These are phyloP conservation scores for Eleusine indica DNA, from an alignment of 176 grass and related monocot species.

Conservation along the genomic window DNA sequence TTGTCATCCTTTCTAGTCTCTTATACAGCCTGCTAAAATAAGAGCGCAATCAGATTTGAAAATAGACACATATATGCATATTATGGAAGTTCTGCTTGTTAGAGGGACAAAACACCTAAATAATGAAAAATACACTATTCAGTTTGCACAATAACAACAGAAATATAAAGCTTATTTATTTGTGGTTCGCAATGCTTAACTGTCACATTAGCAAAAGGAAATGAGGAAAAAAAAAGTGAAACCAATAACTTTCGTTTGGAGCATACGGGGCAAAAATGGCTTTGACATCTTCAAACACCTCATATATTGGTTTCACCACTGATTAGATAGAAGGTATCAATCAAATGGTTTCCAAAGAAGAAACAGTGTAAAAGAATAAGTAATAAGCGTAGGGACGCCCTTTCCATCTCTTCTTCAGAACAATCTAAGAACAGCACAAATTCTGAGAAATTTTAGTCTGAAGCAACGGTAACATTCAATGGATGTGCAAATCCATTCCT, in stretches of 20 bases:
- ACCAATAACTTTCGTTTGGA: constrained; percentile 49
- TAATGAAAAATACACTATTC: not conserved
- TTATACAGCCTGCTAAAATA: constrained; percentile 48
- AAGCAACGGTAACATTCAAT: constrained; percentile 38
- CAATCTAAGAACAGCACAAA: constrained; percentile 90
- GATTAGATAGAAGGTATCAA: constrained; percentile 25
- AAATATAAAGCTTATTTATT: not conserved
- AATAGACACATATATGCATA: not conserved
- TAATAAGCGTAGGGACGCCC: constrained; percentile 35
- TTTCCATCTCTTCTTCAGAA: constrained; percentile 91
- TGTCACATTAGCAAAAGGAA: not conserved
- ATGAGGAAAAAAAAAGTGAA: not conserved
- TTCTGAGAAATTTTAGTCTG: constrained; percentile 82
- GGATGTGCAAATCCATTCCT: not conserved
- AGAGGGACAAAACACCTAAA: not conserved
- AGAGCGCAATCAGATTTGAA: not conserved
- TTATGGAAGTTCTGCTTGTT: not conserved
- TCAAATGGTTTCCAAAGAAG: constrained; percentile 1
- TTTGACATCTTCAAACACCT: constrained; percentile 85
- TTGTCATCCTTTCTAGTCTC: constrained; percentile 22
- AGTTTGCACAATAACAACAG: not conserved
- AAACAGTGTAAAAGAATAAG: too few species aligned
- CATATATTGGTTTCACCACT: constrained; percentile 85
- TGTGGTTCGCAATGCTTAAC: not conserved
- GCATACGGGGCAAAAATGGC: constrained; percentile 65